Evolutionary conservation across 2,329 filamentous ascomycete genomes (phyloP).

Genomic region (Calonectria hongkongensis): DNA sequence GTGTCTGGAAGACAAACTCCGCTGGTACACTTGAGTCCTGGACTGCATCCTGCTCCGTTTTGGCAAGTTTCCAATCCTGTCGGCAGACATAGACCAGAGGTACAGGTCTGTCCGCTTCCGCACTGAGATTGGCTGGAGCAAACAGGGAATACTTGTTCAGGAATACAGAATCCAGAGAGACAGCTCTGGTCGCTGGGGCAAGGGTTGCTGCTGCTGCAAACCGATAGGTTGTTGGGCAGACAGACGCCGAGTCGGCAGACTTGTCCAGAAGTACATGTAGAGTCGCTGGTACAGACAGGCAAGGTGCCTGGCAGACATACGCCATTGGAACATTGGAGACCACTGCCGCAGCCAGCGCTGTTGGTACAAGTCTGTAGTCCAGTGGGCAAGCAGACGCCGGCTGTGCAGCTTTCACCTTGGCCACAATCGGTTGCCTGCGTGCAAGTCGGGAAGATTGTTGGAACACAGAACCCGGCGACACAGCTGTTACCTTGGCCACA

Average conservation of each 20-base stretch:
- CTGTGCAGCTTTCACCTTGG: background rate
- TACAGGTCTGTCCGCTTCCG: background rate
- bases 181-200: conserved; percentile 6
- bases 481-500: background rate
- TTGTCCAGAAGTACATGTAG: conserved; percentile 3
- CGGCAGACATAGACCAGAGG: conserved; percentile 23
- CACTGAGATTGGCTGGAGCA: conserved; percentile 4
- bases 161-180: conserved; percentile 6
- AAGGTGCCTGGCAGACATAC: conserved; percentile 7
- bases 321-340: background rate
- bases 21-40: conserved; percentile 16
- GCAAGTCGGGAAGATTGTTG: conserved; percentile 15
- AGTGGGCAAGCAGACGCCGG: background rate
- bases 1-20: conserved; percentile 21
- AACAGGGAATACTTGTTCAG: background rate
- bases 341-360: background rate
- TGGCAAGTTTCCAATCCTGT: conserved; percentile 14
- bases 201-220: conserved; percentile 1
- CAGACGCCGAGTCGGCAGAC: conserved; percentile 21
- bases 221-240: background rate
- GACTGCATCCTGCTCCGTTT: background rate
- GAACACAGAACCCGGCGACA: conserved; percentile 19
- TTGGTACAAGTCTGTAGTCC: conserved; percentile 7
- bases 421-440: background rate
- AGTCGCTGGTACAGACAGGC: background rate